Evolutionary conservation across 2,329 filamentous ascomycete species (phyloP).

Genomic region (Phaeosphaeria sp.): DNA sequence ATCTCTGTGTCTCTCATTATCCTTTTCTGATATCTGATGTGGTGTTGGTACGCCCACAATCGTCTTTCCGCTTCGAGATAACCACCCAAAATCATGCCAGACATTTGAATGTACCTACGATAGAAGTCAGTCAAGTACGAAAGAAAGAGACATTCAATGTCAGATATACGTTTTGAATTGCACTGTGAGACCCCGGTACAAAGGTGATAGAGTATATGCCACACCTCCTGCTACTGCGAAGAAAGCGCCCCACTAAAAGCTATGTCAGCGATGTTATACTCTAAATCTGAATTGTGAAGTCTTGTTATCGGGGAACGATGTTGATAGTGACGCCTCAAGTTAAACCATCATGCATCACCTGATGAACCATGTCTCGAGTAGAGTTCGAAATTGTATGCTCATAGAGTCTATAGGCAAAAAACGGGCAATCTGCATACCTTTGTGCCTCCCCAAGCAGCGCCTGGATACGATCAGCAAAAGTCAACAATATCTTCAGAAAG

Average conservation of each 20-base stretch:
- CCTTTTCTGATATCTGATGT: slow-evolving; percentile 69
- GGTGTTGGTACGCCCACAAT: slow-evolving; percentile 71
- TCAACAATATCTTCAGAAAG: background rate
- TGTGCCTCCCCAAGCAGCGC: slow-evolving; percentile 70
- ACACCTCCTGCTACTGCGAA: slow-evolving; percentile 67
- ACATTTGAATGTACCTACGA: slow-evolving; percentile 79
- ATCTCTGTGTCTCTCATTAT: slow-evolving; percentile 69
- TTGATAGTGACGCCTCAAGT: background rate
- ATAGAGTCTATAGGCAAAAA: background rate
- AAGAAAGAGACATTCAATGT: background rate
- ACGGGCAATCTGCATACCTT: slow-evolving; percentile 57
- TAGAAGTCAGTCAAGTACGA: slow-evolving; percentile 1
- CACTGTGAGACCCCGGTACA: slow-evolving; percentile 67
- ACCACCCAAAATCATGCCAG: slow-evolving; percentile 80
- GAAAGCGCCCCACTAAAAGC: slow-evolving; percentile 69
- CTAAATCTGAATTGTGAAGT: background rate
- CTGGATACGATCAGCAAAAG: background rate
- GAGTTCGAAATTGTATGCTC: background rate
- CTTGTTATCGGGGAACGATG: background rate
- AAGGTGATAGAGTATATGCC: slow-evolving; percentile 70
- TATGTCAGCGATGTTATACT: background rate
- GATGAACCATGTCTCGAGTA: background rate
- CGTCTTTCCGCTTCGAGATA: slow-evolving; percentile 78
- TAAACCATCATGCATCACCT: background rate
- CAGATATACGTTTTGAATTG: slow-evolving; percentile 44